Conservation (phyloP, 2,329 filamentous ascomycete genomes). For the Graphilbum fragrans region DNA sequence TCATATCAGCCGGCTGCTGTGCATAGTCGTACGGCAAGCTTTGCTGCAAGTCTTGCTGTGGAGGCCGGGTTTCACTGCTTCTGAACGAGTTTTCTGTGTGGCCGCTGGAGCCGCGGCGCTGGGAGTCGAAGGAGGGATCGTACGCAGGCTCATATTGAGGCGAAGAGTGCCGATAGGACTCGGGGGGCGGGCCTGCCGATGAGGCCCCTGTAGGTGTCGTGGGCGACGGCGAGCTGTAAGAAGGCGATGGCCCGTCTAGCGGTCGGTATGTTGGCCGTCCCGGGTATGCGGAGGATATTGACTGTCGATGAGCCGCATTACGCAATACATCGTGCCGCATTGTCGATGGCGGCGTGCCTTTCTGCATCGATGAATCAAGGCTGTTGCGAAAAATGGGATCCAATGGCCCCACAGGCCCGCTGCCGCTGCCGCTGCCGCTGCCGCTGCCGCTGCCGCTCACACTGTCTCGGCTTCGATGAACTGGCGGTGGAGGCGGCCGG, state of each 20-base stretch:
- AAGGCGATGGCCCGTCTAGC: constrained; percentile 32
- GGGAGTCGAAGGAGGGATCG: no score
- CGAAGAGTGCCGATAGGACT: no score
- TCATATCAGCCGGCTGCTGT: no score
- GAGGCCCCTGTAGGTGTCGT: no score
- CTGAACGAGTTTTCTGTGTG: no score
- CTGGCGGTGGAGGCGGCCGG: constrained; percentile 43
- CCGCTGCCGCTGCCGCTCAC: constrained; percentile 23
- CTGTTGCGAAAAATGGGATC: constrained; percentile 27
- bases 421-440: not conserved
- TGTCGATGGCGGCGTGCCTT: constrained; percentile 26
- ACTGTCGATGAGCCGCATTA: constrained; percentile 43
- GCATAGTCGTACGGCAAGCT: no score
- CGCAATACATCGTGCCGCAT: constrained; percentile 49
- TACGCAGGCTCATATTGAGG: no score
- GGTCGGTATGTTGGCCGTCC: constrained; percentile 40
- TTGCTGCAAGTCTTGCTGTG: no score
- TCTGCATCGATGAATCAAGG: constrained; percentile 28
- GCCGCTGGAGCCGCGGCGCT: no score
- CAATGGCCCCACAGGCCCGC: not conserved
- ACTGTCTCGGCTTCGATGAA: constrained; percentile 36
- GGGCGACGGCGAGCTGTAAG: no score
- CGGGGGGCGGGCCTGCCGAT: no score
- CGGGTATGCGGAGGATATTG: constrained; percentile 33
- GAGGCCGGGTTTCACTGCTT: no score